These are phyloP conservation scores for Elsinoe australis DNA, from an alignment of 2,329 filamentous ascomycete genomes.

Conservation along the genomic window DNA sequence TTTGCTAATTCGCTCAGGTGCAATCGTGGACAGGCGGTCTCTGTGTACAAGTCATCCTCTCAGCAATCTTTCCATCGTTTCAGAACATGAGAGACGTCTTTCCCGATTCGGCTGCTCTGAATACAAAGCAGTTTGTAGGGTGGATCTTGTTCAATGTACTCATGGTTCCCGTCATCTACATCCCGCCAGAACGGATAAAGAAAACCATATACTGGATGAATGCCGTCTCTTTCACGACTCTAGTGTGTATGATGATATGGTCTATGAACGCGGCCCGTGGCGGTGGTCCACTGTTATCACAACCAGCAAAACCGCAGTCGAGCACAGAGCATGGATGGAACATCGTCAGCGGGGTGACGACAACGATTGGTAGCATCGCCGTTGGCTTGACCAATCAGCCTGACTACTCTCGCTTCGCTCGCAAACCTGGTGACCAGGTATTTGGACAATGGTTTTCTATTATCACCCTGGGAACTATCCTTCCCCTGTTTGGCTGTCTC, in stretches of 20 bases:
- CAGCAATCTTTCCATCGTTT: conserved; percentile 52
- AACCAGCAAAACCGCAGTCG: conserved; percentile 29
- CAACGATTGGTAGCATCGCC: conserved; percentile 38
- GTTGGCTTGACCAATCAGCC: conserved; percentile 41
- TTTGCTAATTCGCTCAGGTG: conserved; percentile 34
- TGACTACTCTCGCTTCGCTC: conserved; percentile 29
- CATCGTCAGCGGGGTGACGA: conserved; percentile 35
- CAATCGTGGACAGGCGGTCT: conserved; percentile 57
- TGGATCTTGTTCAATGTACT: conserved; percentile 40
- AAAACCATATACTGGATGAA: conserved; percentile 37
- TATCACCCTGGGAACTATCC: conserved; percentile 43
- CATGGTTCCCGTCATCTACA: conserved; percentile 40
- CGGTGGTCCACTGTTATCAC: conserved; percentile 33
- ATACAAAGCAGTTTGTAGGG: conserved; percentile 39
- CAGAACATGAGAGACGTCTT: conserved; percentile 47
- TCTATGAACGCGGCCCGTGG: conserved; percentile 50
- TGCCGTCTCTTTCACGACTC: conserved; percentile 42
- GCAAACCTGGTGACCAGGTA: conserved; percentile 37
- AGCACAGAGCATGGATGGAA: conserved; percentile 35
- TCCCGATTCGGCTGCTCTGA: conserved; percentile 39
- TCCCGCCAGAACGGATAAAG: conserved; percentile 38
- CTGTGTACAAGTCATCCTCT: conserved; percentile 44
- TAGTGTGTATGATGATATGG: conserved; percentile 49
- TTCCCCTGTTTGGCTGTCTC: conserved; percentile 49
- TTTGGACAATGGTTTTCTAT: conserved; percentile 40